Evolutionary conservation across 495 filamentous ascomycete species (phyloP), one percentile per base, ranked within the genome.

Genomic region (Bacidia gigantensis): DNA sequence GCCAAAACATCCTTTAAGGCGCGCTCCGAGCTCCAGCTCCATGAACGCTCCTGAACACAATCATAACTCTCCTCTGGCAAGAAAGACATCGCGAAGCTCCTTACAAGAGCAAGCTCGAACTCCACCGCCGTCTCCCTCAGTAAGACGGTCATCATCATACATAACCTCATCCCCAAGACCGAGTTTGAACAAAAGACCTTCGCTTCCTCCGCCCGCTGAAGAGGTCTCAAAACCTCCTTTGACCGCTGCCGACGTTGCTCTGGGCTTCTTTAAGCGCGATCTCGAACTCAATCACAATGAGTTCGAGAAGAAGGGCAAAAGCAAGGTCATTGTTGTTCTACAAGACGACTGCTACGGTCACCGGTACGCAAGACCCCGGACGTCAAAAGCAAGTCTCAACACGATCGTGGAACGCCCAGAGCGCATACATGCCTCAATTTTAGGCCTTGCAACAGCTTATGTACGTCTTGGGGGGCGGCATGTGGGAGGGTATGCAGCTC

Each of bases 261-360:
- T 68, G 14, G 75, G 75, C 1, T 76, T 83, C 62, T 84, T 95
- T 63, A 67, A 72, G 46, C 77, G 73, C 56, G 87, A 94, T 60
- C 62, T 92, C 1, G 73, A 75, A 2, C 56, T 74, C 14, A 82
- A 89, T 56, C 72, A 80, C 42, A 44, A 44, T 14, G 53, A 26
- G 26, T 39, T 21, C 3, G 66, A 69, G 22, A 64, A 65, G 7
- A 70, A 75, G 39, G 60, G 73, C 11, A 59, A 66, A 10, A 67
- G 83, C 21, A 80, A 86, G 58, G 87, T 86, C 0, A 64, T 90
- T 1, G 88, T 95, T 10, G 75, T 98, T 26, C 62, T 97, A 2
- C 86, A 97, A 53, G 93, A 98, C 65, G 80, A 82, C 47, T 94
- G 90, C 68, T 98, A 96, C 58, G 88, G 87, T 11, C 92, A 98